Percentiles rank a stretch among this genome's conserved stretches.
Conservation (phyloP, 768 basidiomycete species). For the Pulveroboletus ravenelii region DNA sequence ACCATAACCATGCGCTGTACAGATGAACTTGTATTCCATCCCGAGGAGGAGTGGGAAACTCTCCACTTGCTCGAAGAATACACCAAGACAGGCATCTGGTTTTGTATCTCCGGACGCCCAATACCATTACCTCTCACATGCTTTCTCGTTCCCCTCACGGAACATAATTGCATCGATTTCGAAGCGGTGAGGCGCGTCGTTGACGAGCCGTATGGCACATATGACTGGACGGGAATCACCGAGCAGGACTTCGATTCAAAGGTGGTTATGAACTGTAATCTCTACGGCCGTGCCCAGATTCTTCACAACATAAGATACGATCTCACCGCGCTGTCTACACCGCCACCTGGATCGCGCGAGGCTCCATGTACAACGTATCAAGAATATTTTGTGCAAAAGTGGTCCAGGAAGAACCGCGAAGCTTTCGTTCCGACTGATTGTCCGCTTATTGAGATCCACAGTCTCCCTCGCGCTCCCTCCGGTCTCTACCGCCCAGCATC, state of each 20-base stretch:
- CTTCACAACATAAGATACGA: conserved; percentile 60
- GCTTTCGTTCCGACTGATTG: conserved; percentile 51
- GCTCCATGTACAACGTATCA: conserved; percentile 45
- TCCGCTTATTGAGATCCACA: conserved; percentile 54
- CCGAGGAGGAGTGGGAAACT: conserved; percentile 42
- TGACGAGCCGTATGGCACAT: conserved; percentile 43
- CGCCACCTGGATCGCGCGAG: conserved; percentile 49
- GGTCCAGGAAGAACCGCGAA: conserved; percentile 43
- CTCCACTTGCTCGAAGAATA: conserved; percentile 58
- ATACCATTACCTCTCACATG: conserved; percentile 48
- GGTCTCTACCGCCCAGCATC: conserved; percentile 36
- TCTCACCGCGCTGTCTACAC: conserved; percentile 58
- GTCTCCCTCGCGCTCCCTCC: conserved; percentile 39
- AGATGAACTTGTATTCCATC: conserved; percentile 45
- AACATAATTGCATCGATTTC: conserved; percentile 51
- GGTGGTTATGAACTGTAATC: conserved; percentile 51
- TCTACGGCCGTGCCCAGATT: conserved; percentile 51
- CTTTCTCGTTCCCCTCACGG: conserved; percentile 64
- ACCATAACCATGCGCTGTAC: conserved; percentile 39
- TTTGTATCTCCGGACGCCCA: conserved; percentile 57
- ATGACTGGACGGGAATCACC: conserved; percentile 52
- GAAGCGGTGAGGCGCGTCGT: conserved; percentile 48
- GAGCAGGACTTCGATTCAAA: conserved; percentile 46
- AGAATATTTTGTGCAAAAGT: conserved; percentile 55
- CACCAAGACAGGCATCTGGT: conserved; percentile 58